phyloP scores from a whole-genome alignment of 345 rosid genomes.

The Stellera chamaejasme region DNA sequence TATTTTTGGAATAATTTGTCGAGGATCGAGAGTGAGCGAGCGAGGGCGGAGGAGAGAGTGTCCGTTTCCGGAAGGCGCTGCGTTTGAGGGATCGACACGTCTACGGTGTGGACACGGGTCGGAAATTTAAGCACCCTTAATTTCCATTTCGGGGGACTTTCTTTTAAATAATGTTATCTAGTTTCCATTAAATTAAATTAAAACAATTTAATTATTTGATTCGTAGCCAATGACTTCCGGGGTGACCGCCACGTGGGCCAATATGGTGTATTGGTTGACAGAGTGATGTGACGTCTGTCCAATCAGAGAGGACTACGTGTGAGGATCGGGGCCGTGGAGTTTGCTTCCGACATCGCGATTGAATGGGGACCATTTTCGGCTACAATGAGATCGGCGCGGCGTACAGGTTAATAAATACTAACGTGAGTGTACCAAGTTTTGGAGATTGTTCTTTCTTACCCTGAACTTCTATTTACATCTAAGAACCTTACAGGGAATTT shows the following conservation, averaged over 20 bases:
- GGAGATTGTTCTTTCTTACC: no score
- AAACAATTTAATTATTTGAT: neutral
- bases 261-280: slow-evolving; percentile 16
- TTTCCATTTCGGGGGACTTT: neutral
- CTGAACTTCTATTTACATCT: no score
- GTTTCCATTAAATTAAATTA: no score
- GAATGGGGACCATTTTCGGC: slow-evolving; percentile 7
- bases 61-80: slow-evolving; percentile 14
- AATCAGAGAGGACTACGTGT: slow-evolving; percentile 32
- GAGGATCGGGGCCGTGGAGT: slow-evolving; percentile 21
- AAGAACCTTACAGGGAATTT: no score
- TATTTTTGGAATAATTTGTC: slow-evolving; percentile 1
- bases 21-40: slow-evolving; percentile 5
- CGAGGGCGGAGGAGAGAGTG: slow-evolving; percentile 9
- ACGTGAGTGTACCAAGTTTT: no score
- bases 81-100: slow-evolving; percentile 58
- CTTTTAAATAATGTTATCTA: neutral
- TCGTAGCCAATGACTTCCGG: slow-evolving; percentile 14
- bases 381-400: no score
- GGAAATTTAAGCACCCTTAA: slow-evolving; percentile 34
- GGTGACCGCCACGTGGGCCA: slow-evolving; percentile 45
- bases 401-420: no score
- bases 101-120: slow-evolving; percentile 56
- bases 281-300: slow-evolving; percentile 25
- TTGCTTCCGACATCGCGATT: slow-evolving; percentile 19